Evolutionary conservation across 2,329 filamentous ascomycete species (phyloP).

Genomic region (Aspergillus intermedius): DNA sequence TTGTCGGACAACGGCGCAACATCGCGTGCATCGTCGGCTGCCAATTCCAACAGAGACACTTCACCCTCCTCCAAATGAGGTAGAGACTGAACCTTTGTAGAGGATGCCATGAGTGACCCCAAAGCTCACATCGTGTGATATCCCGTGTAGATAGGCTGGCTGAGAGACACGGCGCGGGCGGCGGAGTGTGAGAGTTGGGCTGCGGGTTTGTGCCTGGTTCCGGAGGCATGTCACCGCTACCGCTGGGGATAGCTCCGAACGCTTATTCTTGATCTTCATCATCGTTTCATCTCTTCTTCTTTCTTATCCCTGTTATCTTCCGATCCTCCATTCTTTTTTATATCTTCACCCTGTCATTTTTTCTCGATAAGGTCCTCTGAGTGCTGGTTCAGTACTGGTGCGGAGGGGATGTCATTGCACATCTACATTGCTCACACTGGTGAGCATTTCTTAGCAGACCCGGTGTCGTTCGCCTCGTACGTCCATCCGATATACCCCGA

Average conservation of each 20-base stretch:
- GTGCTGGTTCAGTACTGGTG: constrained; percentile 12
- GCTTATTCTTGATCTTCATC: constrained; percentile 3
- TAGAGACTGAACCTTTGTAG: constrained; percentile 17
- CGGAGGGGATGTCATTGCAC: constrained; percentile 70
- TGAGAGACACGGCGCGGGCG: constrained; percentile 8
- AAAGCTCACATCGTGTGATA: constrained; percentile 21
- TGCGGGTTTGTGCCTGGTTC: constrained; percentile 4
- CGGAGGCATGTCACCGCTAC: constrained; percentile 11
- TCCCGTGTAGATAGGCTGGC: no score
- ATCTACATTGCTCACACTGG: constrained; percentile 91
- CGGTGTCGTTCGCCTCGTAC: constrained; percentile 67
- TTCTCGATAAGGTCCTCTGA: constrained; percentile 19
- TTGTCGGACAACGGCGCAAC: constrained; percentile 56
- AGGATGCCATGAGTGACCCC: constrained; percentile 31
- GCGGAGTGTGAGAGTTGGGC: constrained; percentile 7
- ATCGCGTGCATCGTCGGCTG: constrained; percentile 40
- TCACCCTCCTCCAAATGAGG: constrained; percentile 30
- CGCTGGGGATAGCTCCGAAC: constrained; percentile 5
- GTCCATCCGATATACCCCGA: constrained; percentile 24
- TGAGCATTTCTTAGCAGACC: constrained; percentile 74
- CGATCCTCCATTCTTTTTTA: constrained; percentile 8
- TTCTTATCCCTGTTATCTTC: constrained; percentile 4
- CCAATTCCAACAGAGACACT: constrained; percentile 33
- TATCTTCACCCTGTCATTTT: constrained; percentile 10
- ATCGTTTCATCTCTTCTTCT: not conserved